Percentiles rank a stretch among this genome's conserved stretches.
Conservation (phyloP, 257 asterid genomes). For the Coffea eugenioides region DNA sequence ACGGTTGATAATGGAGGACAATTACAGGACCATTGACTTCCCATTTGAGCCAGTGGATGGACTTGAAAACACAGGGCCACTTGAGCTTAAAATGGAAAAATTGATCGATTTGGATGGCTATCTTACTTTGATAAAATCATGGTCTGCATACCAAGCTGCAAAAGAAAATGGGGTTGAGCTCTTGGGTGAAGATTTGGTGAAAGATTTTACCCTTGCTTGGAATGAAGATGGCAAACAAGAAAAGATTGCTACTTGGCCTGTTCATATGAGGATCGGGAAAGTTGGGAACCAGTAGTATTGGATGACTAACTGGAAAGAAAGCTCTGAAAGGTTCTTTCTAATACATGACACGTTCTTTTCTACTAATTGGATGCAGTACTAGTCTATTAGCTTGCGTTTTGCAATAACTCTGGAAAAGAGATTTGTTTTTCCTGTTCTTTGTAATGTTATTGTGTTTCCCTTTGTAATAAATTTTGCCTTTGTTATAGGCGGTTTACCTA, state of each 20-base stretch:
- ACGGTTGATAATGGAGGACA: constrained; percentile 37
- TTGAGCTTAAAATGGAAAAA: constrained; percentile 45
- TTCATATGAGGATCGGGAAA: constrained; percentile 70
- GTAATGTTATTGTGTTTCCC: no score
- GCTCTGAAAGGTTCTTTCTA: neutral
- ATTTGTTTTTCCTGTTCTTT: no score
- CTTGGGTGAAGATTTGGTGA: constrained; percentile 41
- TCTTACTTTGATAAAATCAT: constrained; percentile 53
- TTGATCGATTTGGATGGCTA: constrained; percentile 56
- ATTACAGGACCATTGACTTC: constrained; percentile 54
- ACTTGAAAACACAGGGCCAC: constrained; percentile 50
- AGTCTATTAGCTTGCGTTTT: neutral
- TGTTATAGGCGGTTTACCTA: no score
- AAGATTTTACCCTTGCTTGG: constrained; percentile 54
- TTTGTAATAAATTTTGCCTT: no score
- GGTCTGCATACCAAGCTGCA: constrained; percentile 74
- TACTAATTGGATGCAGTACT: neutral
- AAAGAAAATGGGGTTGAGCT: constrained; percentile 69
- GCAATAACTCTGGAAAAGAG: neutral
- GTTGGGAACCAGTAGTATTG: constrained; percentile 32
- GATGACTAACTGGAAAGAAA: neutral
- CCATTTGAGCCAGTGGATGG: constrained; percentile 65
- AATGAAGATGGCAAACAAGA: constrained; percentile 39
- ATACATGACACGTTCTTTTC: neutral
- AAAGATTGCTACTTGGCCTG: constrained; percentile 47